phyloP scores from a whole-genome alignment of 1,139 yeast species.

The Blastobotrys arbuscula region DNA sequence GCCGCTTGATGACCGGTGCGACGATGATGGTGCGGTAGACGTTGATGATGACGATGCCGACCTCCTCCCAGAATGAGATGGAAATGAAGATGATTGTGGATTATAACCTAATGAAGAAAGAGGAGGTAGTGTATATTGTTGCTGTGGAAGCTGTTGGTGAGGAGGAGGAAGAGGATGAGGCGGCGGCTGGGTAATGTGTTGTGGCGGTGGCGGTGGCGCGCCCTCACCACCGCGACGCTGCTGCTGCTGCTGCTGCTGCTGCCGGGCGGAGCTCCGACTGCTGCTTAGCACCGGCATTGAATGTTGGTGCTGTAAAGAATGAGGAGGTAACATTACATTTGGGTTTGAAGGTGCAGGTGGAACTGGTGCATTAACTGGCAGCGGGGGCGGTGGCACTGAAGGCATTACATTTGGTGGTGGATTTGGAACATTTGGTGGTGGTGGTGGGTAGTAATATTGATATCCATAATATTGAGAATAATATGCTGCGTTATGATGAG shows the following conservation, averaged over 20 bases:
- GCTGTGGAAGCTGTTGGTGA: neutral
- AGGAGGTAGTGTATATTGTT: neutral
- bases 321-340: neutral
- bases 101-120: neutral
- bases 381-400: constrained; percentile 1
- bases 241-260: neutral
- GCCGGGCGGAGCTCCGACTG: no score
- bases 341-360: neutral
- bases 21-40: neutral
- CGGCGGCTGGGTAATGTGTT: neutral
- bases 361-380: neutral
- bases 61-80: neutral
- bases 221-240: neutral
- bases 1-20: neutral
- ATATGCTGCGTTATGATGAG: constrained; percentile 1
- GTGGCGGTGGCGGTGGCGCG: neutral
- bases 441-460: constrained; percentile 4
- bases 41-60: neutral
- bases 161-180: neutral
- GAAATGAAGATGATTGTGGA: neutral
- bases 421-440: neutral
- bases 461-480: constrained; percentile 5
- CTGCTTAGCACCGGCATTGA: neutral
- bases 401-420: neutral
- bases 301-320: neutral